Evolutionary conservation across 371 early-diverging fungal genomes (phyloP).

Genomic region (Saksenaea oblongispora): DNA sequence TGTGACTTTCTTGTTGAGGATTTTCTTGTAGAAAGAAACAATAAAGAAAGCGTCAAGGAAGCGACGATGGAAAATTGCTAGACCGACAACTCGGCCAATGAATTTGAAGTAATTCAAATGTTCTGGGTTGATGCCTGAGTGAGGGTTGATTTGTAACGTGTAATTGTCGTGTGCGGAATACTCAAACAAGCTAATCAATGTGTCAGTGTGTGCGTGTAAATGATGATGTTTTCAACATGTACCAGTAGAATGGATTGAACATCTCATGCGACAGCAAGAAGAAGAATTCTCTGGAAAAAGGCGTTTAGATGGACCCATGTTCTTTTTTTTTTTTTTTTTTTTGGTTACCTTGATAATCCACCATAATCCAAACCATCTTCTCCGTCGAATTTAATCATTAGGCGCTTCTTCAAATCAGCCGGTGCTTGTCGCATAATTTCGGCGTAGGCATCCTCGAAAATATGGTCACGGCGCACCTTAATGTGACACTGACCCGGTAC

Average conservation of each 20-base stretch:
- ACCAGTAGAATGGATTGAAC: constrained; percentile 97
- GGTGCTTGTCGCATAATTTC: constrained; percentile 89
- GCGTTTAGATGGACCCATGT: no score
- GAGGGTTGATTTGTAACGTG: constrained; percentile 95
- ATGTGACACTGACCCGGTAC: constrained; percentile 93
- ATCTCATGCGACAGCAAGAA: constrained; percentile 96
- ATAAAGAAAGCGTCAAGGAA: constrained; percentile 97
- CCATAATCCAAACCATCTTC: constrained; percentile 99
- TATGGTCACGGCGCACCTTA: constrained; percentile 82
- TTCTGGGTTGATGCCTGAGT: constrained; percentile 96
- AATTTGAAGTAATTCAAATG: constrained; percentile 98
- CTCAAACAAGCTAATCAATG: constrained; percentile 77
- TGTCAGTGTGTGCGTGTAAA: no score
- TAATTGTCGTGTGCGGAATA: constrained; percentile 97
- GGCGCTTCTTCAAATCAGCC: constrained; percentile 87
- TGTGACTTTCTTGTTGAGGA: constrained; percentile 84
- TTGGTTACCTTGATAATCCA: constrained; percentile 83
- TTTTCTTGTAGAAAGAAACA: constrained; percentile 95
- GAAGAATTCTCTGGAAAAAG: constrained; percentile 85
- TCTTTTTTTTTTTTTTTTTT: not conserved
- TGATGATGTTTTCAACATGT: not conserved
- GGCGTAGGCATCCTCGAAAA: constrained; percentile 94
- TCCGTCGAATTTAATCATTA: constrained; percentile 97
- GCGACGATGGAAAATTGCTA: constrained; percentile 96
- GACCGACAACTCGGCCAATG: constrained; percentile 96